Base-by-base conservation (phyloP, 495 filamentous ascomycete species). In the Neurospora sp. region DNA sequence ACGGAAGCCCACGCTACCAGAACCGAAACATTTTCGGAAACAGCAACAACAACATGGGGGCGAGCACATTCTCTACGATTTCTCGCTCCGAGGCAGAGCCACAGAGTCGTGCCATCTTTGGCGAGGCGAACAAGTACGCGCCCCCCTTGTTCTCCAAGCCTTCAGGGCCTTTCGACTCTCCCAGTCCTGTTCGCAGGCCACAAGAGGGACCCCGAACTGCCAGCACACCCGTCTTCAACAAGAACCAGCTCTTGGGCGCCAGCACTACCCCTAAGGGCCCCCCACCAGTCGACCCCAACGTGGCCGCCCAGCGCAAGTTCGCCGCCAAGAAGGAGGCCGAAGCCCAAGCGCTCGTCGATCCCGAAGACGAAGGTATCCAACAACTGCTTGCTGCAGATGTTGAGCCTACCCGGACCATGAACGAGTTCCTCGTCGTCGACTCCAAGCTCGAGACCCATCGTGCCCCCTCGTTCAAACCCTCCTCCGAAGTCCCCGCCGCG, bases 111-210 rank as follows among this genome's bases (percentile, higher is more conserved):
- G 74, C 81, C 68, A 82, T 91, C 53, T 93, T 94, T 78, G 91
- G 91, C n/a, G 91, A 93, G 75, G 83, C 92, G 38, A 74, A 80
- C 20, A 86, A 83, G 31, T 79, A 80, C 68, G 84, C 86, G n/a
- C 78, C 78, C 65, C 84, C 90, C 16, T 74, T 86, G 65, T 81
- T 90, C 75, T 87, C 90, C 8, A 87, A 88, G 53, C 88, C 90
- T 38, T 84, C 68, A 87, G 81, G 48, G 89, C 88, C 71, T 91
- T 91, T 48, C 88, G 92, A 40, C 27, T 96, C 93, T 10, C 93
- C 93, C 14, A 96, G 93, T 75, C 93, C 94, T 0, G 83, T 93
- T 3, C 90, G 93, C 20, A 80, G 85, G 72, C 80, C 86, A 22
- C 41, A 27, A 8, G 89, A 91, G 39, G 79, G 81, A 8, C 76